Evolutionary conservation across 352 stramenopile genomes (phyloP).

Genomic region (Globisporangium viniferum): DNA sequence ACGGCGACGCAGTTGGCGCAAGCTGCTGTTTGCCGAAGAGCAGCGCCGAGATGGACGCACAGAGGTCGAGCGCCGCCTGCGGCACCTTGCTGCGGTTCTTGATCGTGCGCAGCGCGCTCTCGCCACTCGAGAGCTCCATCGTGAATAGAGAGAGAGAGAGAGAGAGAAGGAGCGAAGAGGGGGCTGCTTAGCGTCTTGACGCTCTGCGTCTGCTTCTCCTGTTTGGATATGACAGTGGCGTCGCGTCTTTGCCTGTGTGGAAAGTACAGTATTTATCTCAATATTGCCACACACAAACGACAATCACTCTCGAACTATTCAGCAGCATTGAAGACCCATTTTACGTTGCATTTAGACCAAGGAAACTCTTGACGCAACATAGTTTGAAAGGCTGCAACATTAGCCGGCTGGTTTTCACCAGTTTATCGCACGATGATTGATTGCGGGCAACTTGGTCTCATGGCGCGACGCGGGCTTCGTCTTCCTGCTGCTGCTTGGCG

Average conservation of each 20-base stretch:
- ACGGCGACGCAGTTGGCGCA: neutral
- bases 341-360: neutral
- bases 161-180: neutral
- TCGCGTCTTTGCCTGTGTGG: neutral
- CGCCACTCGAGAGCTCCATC: slow-evolving; percentile 71
- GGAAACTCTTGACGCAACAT: neutral
- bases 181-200: neutral
- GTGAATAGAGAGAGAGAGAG: neutral
- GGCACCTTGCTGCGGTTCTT: slow-evolving; percentile 67
- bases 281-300: neutral
- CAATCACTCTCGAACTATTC: neutral
- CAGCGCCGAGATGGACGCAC: slow-evolving; percentile 31
- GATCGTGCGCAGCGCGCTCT: slow-evolving; percentile 70
- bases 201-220: neutral
- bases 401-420: neutral
- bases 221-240: slow-evolving; percentile 2
- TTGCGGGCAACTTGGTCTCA: slow-evolving; percentile 14
- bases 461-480: slow-evolving; percentile 1
- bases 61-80: slow-evolving; percentile 33
- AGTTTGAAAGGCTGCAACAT: neutral
- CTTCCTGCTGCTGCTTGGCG: neutral
- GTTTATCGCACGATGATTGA: neutral
- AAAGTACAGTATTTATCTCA: neutral
- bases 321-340: neutral
- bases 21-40: slow-evolving; percentile 8